phyloP scores from a whole-genome alignment of 495 filamentous ascomycete genomes.

The Aspergillus incahuasiensis region DNA sequence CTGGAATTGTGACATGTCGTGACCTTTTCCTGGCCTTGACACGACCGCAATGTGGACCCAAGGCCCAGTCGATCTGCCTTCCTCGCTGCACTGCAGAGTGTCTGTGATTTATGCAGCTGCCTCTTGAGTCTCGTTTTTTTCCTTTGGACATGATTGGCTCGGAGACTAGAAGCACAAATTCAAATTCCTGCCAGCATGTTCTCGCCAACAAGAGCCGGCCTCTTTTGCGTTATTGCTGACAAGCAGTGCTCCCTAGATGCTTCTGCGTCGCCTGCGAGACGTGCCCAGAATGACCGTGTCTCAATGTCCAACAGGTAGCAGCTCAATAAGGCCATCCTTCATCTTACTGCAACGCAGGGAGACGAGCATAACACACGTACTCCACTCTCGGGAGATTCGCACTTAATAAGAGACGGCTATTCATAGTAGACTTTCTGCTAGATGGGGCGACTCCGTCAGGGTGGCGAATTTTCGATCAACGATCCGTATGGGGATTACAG shows the following conservation, averaged over 20 bases:
- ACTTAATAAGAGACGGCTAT: not conserved
- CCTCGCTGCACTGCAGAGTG: not conserved
- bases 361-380: not conserved
- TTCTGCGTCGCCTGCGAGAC: not conserved
- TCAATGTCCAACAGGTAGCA: not conserved
- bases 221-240: too few relatives aligned
- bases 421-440: not conserved
- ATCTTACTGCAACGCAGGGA: not conserved
- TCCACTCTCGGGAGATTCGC: not conserved
- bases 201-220: not conserved
- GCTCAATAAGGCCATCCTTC: not conserved
- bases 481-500: constrained; percentile 1
- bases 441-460: constrained; percentile 3
- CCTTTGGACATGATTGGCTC: constrained; percentile 4
- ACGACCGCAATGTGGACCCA: constrained; percentile 9
- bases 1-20: not conserved
- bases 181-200: not conserved
- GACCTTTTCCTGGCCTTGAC: not conserved
- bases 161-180: constrained; percentile 3
- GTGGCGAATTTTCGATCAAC: constrained; percentile 4
- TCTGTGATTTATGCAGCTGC: not conserved
- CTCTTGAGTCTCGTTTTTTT: not conserved
- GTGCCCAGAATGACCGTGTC: not conserved
- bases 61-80: constrained; percentile 13
- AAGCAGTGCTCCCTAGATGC: not conserved